Evolutionary conservation across 257 asterid species (phyloP), one percentile per base, ranked within the genome.

Genomic region (Asclepias syriaca): DNA sequence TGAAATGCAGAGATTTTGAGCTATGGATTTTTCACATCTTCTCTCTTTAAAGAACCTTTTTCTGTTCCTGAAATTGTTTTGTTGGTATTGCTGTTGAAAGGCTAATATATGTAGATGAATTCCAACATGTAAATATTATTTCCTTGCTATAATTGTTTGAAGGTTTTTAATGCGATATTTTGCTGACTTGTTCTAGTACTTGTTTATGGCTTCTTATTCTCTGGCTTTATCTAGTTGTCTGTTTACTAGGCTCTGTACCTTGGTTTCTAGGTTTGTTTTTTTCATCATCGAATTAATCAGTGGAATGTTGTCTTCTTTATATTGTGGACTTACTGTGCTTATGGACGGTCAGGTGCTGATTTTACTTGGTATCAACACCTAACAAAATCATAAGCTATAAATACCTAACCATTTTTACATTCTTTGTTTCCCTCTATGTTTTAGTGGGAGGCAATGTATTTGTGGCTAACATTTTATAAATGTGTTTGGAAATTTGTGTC

Each of bases 311-410:
- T 11, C 19, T 51, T 51, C 12, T 18, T 6, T 8, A 24, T 37
- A 6, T n/a, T 18, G 61, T 40, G 9, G 46, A 15, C 21, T 49
- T 68, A 50, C 61, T 37, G 68, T 64, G 68, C 68, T 64, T 64
- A 64, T 64, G 68, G 68, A 64, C 68, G 68, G 68, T 64, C 68
- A 64, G 68, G 68, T 64, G 68, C 50, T 64, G 68, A 19, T 64
- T 61, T 37, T 64, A 37, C 68, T 39, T 64, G 24, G 49, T 64
- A 37, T 37, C 68, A 64, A 37, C 68, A 64, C 68, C 68, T 64
- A 64, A 64, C 68, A 64, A 64, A 64, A 64, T 34, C 68, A 34
- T 64, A 64, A 64, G 68, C 68, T 64, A 64, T 5, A 64, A 16
- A 16, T 64, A 64, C 10, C 16, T 37, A 14, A 50, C 50, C 68